Base-by-base conservation (phyloP, 148 eudicot genomes). In the Vaccinium darrowii region DNA sequence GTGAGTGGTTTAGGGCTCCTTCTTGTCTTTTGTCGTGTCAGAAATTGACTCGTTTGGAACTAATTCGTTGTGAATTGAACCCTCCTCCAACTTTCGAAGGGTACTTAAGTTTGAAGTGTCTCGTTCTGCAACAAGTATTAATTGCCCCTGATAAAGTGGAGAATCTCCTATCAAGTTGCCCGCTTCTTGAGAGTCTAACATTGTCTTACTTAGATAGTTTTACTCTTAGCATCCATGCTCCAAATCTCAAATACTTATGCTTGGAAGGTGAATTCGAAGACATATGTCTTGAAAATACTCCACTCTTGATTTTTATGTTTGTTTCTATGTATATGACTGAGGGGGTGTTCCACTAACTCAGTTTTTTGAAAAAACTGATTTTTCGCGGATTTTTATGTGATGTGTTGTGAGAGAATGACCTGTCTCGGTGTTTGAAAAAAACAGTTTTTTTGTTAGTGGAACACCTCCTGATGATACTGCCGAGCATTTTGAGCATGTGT, bases 251-350 rank as follows among this genome's bases (percentile, higher is more conserved):
- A 90, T 84, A 69, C 82, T 86, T 93, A 15, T 83, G 85, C 75
- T 80, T 93, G 83, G 93, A 90, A 88, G 93, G 95, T 47, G 93
- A 90, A 89, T 91, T 91, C 67, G 89, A 88, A 84, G 90, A 91
- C 84, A 81, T 93, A 58, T 85, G 89, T 78, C 84, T 93, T 4
- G 89, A 90, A 78, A 52, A 91, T 85, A 88, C 91, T 52, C 92
- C 95, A 49, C 57, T 84, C 73, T 83, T 93, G 84, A 87, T 86
- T 86, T 82, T 81, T 49, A 86, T 93, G 73, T 87, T 88, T 60
- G 85, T 93, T 83, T 84, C 91, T 30, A 78, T 93, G 83, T 91
- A 91, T 51, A 88, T 87, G 90, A 88, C 88, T 58, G 95, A 93
- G n/a, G n/a, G n/a, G n/a, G n/a, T n/a, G n/a, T n/a, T n/a, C n/a